Percentiles rank a stretch among this genome's conserved stretches.
phyloP scores from a whole-genome alignment of 768 basidiomycete genomes.

The Amanita muscaria region DNA sequence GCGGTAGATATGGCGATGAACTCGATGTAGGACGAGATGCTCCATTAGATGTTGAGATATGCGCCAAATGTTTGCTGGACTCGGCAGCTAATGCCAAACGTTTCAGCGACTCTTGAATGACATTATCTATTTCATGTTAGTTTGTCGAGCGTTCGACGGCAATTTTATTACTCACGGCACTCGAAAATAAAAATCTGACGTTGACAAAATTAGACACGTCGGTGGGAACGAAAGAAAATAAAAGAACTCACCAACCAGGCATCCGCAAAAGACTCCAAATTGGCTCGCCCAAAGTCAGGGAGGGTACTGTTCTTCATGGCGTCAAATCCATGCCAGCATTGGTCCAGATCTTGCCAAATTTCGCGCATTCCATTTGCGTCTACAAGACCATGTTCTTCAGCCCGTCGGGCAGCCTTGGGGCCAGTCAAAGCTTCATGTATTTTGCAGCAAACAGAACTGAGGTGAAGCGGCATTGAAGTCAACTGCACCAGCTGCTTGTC shows the following conservation, averaged over 20 bases:
- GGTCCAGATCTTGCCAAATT: slow-evolving; percentile 80
- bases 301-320: slow-evolving; percentile 34
- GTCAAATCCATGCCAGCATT: slow-evolving; percentile 81
- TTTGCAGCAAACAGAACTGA: slow-evolving; percentile 69
- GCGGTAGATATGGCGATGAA: slow-evolving; percentile 37
- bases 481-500: slow-evolving; percentile 35
- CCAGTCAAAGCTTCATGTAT: slow-evolving; percentile 78
- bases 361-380: slow-evolving; percentile 59
- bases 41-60: slow-evolving; percentile 33
- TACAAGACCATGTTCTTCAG: slow-evolving; percentile 43
- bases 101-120: slow-evolving; percentile 78
- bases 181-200: slow-evolving; percentile 82
- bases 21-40: slow-evolving; percentile 37
- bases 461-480: slow-evolving; percentile 59
- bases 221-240: slow-evolving; percentile 10
- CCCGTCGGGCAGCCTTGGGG: slow-evolving; percentile 53
- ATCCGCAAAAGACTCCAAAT: slow-evolving; percentile 58
- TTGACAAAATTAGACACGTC: slow-evolving; percentile 11
- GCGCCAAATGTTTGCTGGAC: slow-evolving; percentile 13
- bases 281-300: slow-evolving; percentile 24
- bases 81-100: slow-evolving; percentile 31
- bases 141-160: slow-evolving; percentile 7
- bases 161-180: slow-evolving; percentile 48
- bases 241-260: slow-evolving; percentile 64
- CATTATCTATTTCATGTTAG: slow-evolving; percentile 48